These are phyloP conservation scores for Globisporangium abappressorium DNA, from an alignment of 352 stramenopile genomes.

Conservation along the genomic window DNA sequence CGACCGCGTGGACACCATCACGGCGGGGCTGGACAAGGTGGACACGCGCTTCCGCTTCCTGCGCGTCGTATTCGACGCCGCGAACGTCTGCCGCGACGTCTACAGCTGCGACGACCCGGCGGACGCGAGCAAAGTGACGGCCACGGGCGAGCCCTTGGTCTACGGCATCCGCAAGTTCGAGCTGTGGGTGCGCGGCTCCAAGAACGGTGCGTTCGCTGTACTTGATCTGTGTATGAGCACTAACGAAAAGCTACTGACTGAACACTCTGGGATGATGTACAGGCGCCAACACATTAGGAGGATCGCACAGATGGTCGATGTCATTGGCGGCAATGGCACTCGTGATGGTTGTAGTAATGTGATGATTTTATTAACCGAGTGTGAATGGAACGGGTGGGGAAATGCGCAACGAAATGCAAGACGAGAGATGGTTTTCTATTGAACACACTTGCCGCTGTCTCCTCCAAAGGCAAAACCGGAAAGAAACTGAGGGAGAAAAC, in stretches of 20 bases:
- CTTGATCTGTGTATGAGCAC: background rate
- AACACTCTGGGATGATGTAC: background rate
- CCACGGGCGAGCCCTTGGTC: conserved; percentile 56
- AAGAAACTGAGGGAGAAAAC: conserved; percentile 2
- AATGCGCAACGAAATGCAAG: conserved; percentile 7
- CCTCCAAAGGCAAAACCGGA: conserved; percentile 2
- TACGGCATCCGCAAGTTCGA: conserved; percentile 82
- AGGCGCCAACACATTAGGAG: background rate
- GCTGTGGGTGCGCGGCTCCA: conserved; percentile 55
- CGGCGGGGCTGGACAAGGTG: conserved; percentile 36
- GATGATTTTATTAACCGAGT: background rate
- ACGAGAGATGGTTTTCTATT: conserved; percentile 13
- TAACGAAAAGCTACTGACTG: background rate
- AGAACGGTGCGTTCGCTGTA: conserved; percentile 31
- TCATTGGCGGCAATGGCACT: background rate
- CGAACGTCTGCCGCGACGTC: conserved; percentile 47
- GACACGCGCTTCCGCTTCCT: conserved; percentile 53
- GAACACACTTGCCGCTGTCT: conserved; percentile 11
- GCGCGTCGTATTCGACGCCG: conserved; percentile 41
- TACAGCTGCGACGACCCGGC: conserved; percentile 39
- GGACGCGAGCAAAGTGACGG: conserved; percentile 10
- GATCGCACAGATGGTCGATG: background rate
- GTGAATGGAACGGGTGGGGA: background rate
- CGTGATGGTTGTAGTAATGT: conserved; percentile 4
- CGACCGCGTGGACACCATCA: conserved; percentile 70